Percentiles rank a stretch among this genome's conserved stretches.
Conservation (phyloP, 768 basidiomycete species). For the Boletus reticulatus region DNA sequence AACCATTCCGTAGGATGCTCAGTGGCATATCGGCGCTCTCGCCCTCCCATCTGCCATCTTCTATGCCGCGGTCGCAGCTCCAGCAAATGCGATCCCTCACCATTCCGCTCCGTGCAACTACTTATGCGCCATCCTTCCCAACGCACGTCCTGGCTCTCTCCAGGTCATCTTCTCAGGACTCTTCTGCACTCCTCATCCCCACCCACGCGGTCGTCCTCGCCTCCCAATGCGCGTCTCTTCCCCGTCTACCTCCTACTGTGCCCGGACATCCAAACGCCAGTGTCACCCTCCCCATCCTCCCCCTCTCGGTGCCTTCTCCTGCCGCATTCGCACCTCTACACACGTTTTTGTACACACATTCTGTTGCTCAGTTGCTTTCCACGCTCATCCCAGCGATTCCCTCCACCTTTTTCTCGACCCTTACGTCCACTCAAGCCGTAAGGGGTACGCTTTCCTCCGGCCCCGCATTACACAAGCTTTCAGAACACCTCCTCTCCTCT, state of each 20-base stretch:
- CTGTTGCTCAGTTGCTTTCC: slow-evolving; percentile 47
- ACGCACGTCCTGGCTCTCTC: slow-evolving; percentile 54
- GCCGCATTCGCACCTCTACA: slow-evolving; percentile 57
- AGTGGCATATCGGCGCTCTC: slow-evolving; percentile 46
- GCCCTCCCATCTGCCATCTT: slow-evolving; percentile 40
- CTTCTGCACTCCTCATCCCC: slow-evolving; percentile 52
- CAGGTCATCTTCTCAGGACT: slow-evolving; percentile 28
- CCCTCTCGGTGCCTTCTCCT: slow-evolving; percentile 62
- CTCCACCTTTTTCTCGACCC: slow-evolving; percentile 28
- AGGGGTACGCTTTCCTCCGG: slow-evolving; percentile 47
- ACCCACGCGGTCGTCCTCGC: slow-evolving; percentile 71
- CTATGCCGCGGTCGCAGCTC: slow-evolving; percentile 31
- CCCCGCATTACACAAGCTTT: slow-evolving; percentile 52
- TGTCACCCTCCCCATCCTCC: slow-evolving; percentile 57
- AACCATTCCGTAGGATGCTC: slow-evolving; percentile 36
- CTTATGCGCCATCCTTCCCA: slow-evolving; percentile 33
- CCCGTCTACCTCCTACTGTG: slow-evolving; percentile 43
- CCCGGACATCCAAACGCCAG: slow-evolving; percentile 34
- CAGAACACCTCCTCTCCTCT: slow-evolving; percentile 48
- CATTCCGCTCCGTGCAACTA: slow-evolving; percentile 30
- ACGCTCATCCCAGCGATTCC: slow-evolving; percentile 41
- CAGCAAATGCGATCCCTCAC: slow-evolving; percentile 31
- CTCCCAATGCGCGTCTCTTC: slow-evolving; percentile 63
- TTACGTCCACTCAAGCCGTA: slow-evolving; percentile 30
- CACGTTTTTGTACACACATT: slow-evolving; percentile 66